These are phyloP conservation scores for Solanum bulbocastanum DNA, from an alignment of 257 asterid genomes.

Conservation along the genomic window DNA sequence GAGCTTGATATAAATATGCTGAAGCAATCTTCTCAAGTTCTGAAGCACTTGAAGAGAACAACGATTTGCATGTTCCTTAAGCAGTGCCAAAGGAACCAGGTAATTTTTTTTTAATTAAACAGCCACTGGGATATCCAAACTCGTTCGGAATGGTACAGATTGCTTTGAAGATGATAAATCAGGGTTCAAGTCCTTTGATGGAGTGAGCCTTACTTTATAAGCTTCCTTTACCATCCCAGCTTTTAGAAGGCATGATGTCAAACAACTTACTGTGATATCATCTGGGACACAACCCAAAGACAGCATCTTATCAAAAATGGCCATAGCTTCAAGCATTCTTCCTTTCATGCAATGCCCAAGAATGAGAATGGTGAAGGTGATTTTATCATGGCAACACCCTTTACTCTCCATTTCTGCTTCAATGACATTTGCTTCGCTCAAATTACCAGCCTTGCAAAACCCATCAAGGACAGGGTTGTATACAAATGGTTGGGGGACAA, in stretches of 20 bases:
- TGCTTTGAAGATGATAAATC: constrained; percentile 28
- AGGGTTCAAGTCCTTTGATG: constrained; percentile 12
- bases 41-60: neutral
- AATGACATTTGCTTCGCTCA: constrained; percentile 68
- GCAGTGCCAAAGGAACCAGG: constrained; percentile 3
- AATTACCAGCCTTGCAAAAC: constrained; percentile 75
- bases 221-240: constrained; percentile 86
- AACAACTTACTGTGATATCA: constrained; percentile 35
- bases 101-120: constrained; percentile 20
- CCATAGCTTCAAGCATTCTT: constrained; percentile 66
- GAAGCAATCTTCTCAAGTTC: neutral
- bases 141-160: constrained; percentile 15
- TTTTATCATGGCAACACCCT: constrained; percentile 70
- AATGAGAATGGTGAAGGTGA: constrained; percentile 83
- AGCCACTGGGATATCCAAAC: constrained; percentile 49
- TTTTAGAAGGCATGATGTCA: constrained; percentile 63
- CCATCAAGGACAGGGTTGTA: constrained; percentile 92
- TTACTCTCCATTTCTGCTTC: constrained; percentile 73
- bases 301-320: constrained; percentile 59
- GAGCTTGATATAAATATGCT: neutral
- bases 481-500: constrained; percentile 58
- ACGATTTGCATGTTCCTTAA: neutral
- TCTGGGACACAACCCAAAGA: constrained; percentile 68
- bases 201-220: constrained; percentile 40
- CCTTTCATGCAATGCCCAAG: constrained; percentile 98